Evolutionary conservation across 179 eudicot species (phyloP).

Genomic region (Corrigiola litoralis): DNA sequence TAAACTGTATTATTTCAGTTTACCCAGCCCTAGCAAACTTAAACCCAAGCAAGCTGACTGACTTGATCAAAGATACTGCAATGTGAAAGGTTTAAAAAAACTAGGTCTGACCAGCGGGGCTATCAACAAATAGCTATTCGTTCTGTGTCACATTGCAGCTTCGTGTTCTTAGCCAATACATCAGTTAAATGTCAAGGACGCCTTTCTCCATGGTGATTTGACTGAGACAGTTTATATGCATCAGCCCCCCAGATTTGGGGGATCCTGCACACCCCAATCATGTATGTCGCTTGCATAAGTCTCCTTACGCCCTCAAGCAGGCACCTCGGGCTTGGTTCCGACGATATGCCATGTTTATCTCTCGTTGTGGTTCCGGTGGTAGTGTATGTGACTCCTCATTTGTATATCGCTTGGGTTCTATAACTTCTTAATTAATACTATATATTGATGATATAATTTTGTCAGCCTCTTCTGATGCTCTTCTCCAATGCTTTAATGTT

Average conservation of each 20-base stretch:
- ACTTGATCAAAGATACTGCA: not conserved
- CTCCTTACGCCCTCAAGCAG: too few species aligned
- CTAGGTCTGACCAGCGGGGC: not conserved
- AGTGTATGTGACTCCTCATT: not conserved
- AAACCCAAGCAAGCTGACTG: not conserved
- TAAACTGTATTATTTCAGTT: not conserved
- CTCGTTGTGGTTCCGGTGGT: not conserved
- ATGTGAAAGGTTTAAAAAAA: not conserved
- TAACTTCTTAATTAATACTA: not conserved
- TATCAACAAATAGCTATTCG: not conserved
- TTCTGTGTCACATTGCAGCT: too few species aligned
- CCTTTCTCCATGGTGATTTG: too few species aligned
- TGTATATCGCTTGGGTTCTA: not conserved
- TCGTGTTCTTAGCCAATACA: not conserved
- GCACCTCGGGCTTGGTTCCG: too few species aligned
- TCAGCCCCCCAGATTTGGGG: too few species aligned
- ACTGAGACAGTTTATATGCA: too few species aligned
- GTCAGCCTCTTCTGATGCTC: too few species aligned
- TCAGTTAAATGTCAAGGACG: too few species aligned
- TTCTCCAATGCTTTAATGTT: too few species aligned
- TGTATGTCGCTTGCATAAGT: too few species aligned
- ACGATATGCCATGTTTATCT: too few species aligned
- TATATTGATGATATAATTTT: not conserved
- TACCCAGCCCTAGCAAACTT: not conserved
- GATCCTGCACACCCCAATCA: too few species aligned